Percentiles rank a stretch among this genome's conserved stretches.
phyloP scores from a whole-genome alignment of 1,284 basidiomycete genomes.

The Ustilago esculenta region DNA sequence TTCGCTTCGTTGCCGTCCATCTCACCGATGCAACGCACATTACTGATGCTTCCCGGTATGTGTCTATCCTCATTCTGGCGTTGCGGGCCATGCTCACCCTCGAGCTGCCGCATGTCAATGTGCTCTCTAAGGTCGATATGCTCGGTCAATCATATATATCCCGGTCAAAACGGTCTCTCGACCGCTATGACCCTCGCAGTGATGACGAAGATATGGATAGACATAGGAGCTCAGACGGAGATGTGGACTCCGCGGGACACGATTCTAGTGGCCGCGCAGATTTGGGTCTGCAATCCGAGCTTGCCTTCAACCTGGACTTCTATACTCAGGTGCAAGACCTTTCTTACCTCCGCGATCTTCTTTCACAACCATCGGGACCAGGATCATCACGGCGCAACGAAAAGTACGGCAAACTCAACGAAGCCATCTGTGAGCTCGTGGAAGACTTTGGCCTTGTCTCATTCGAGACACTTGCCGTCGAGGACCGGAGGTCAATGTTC shows the following conservation, averaged over 20 bases:
- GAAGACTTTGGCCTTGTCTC: constrained; percentile 94
- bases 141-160: constrained; percentile 68
- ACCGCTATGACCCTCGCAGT: constrained; percentile 18
- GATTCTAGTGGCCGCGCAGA: constrained; percentile 1
- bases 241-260: neutral
- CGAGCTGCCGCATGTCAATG: constrained; percentile 96
- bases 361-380: constrained; percentile 68
- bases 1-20: constrained; percentile 89
- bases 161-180: constrained; percentile 20
- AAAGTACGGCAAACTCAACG: constrained; percentile 73
- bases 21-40: constrained; percentile 96
- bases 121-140: constrained; percentile 93
- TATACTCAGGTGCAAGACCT: constrained; percentile 98
- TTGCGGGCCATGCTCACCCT: constrained; percentile 97
- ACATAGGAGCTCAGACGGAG: constrained; percentile 8
- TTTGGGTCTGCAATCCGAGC: constrained; percentile 22
- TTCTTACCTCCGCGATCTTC: constrained; percentile 81
- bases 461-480: constrained; percentile 88
- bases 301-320: constrained; percentile 93
- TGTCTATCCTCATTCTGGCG: constrained; percentile 89
- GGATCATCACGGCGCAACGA: constrained; percentile 42
- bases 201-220: constrained; percentile 15
- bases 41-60: constrained; percentile 93
- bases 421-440: constrained; percentile 87
- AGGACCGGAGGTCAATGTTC: constrained; percentile 63